phyloP scores from a whole-genome alignment of 2,329 filamentous ascomycete species.

The Beauveria sp. region DNA sequence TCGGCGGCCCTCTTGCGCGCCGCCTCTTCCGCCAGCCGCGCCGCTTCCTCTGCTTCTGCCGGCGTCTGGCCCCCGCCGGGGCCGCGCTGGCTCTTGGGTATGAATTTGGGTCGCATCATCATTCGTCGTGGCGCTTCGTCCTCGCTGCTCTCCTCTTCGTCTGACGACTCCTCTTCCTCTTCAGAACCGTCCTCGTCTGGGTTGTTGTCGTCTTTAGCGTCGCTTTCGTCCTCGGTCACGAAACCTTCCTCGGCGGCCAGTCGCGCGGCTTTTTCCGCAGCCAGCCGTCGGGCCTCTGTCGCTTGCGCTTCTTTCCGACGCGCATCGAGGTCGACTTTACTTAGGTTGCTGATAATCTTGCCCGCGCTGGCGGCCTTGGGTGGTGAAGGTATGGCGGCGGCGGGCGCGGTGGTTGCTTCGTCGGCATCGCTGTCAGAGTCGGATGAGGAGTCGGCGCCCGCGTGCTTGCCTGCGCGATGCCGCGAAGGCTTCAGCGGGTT shows the following conservation, averaged over 20 bases:
- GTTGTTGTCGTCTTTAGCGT: constrained; percentile 26
- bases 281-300: constrained; percentile 39
- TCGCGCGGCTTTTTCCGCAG: constrained; percentile 42
- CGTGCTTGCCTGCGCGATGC: constrained; percentile 77
- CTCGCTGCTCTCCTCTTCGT: constrained; percentile 44
- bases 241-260: constrained; percentile 54
- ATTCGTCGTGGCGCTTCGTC: constrained; percentile 49
- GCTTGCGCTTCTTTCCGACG: constrained; percentile 37
- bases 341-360: constrained; percentile 46
- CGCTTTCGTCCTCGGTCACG: constrained; percentile 48
- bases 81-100: constrained; percentile 49
- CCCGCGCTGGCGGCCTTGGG: constrained; percentile 51
- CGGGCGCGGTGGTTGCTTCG: constrained; percentile 16
- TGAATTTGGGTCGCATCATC: constrained; percentile 57
- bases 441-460: constrained; percentile 46
- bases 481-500: constrained; percentile 76
- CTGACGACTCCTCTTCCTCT: constrained; percentile 31
- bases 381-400: constrained; percentile 40
- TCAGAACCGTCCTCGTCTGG: constrained; percentile 31
- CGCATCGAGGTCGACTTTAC: constrained; percentile 45
- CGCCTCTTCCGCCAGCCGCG: constrained; percentile 45
- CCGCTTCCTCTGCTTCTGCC: constrained; percentile 27
- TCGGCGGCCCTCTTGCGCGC: constrained; percentile 64
- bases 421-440: constrained; percentile 44
- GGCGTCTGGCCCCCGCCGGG: constrained; percentile 19